These are phyloP conservation scores for Ganoderma boninense DNA, from an alignment of 1,284 basidiomycete species.

Conservation along the genomic window DNA sequence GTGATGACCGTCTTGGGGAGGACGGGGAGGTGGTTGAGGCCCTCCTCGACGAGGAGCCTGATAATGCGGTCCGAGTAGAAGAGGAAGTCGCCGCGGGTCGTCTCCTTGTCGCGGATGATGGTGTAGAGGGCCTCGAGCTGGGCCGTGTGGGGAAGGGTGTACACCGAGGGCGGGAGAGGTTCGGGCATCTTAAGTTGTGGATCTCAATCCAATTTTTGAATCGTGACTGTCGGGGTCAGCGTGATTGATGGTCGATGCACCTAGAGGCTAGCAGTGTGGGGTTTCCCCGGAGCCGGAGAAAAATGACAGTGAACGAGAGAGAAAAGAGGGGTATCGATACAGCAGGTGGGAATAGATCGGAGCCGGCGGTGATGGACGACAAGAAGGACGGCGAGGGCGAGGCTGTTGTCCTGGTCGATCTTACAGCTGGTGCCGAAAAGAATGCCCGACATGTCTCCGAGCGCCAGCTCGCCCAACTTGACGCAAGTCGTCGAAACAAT, in stretches of 20 bases:
- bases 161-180: constrained; percentile 76
- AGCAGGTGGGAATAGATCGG: constrained; percentile 1
- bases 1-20: constrained; percentile 84
- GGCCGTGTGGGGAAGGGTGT: constrained; percentile 85
- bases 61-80: constrained; percentile 93
- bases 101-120: constrained; percentile 91
- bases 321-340: constrained; percentile 4
- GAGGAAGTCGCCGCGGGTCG: constrained; percentile 92
- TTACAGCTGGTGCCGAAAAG: no score
- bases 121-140: constrained; percentile 97
- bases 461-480: no score
- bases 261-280: background rate
- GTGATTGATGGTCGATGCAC: background rate
- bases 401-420: background rate
- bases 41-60: constrained; percentile 80
- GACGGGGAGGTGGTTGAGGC: constrained; percentile 96
- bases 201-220: background rate
- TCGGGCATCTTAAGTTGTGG: constrained; percentile 17
- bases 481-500: no score
- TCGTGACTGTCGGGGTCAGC: background rate
- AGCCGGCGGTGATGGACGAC: no score
- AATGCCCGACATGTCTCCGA: no score
- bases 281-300: background rate
- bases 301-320: background rate
- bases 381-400: background rate